These are phyloP conservation scores for Mortierella sp. DNA, from an alignment of 371 early-diverging fungal genomes.

Conservation along the genomic window DNA sequence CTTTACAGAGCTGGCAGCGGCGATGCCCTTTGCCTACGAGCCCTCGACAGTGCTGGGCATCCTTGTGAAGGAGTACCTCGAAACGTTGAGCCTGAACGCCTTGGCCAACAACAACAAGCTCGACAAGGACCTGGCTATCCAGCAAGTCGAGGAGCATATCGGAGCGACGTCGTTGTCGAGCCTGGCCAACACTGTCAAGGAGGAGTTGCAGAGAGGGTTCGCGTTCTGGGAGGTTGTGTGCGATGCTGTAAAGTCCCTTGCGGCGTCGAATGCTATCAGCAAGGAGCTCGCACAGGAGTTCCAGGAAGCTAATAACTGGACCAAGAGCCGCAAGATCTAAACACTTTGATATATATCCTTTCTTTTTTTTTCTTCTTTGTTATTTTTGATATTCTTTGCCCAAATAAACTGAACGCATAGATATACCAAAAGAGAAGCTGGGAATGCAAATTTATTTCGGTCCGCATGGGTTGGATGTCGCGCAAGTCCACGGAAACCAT, in stretches of 20 bases:
- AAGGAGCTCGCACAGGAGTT: slow-evolving; percentile 47
- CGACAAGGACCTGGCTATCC: slow-evolving; percentile 40
- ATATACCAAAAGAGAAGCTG: neutral
- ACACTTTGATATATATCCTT: neutral
- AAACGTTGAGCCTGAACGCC: slow-evolving; percentile 15
- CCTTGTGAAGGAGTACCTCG: slow-evolving; percentile 49
- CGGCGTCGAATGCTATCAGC: slow-evolving; percentile 25
- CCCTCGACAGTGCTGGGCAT: slow-evolving; percentile 51
- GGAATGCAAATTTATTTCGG: neutral
- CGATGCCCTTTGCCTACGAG: slow-evolving; percentile 46
- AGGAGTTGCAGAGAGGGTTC: slow-evolving; percentile 47
- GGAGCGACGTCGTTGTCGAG: slow-evolving; percentile 36
- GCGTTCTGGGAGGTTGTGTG: slow-evolving; percentile 45
- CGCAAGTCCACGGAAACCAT: no score
- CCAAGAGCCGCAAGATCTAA: slow-evolving; percentile 45
- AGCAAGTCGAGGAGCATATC: slow-evolving; percentile 41
- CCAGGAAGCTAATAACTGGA: slow-evolving; percentile 47
- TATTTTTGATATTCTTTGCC: neutral
- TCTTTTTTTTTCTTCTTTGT: neutral
- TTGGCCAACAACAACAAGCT: neutral
- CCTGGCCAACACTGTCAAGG: slow-evolving; percentile 38
- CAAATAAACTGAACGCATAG: neutral
- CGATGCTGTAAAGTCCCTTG: slow-evolving; percentile 41
- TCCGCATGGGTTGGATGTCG: neutral
- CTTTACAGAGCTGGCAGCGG: slow-evolving; percentile 59